Base-by-base conservation (phyloP, 345 rosid genomes). In the Capsella bursapastoris region DNA sequence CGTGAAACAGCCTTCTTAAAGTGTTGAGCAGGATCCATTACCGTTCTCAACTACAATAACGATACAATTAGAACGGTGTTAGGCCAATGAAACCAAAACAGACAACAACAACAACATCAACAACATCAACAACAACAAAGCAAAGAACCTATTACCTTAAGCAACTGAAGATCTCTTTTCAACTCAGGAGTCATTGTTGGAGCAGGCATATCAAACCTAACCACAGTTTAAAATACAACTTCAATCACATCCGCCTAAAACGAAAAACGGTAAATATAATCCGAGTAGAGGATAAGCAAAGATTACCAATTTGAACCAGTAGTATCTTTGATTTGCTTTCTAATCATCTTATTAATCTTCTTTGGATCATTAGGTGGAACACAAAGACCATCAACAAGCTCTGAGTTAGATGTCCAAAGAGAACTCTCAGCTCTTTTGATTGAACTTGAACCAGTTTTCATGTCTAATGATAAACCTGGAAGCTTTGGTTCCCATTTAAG, bases 121-220 rank as follows among this genome's bases (percentile, higher is more conserved):
- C 22, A 18, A 18, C 22, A 18, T 0, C 7, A 58, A 11, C 5
- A 38, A 53, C 7, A 63, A 6, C 8, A 9, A 31, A 14, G 29
- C 10, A 47, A 28, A 51, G 3, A 45, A 25, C 6, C 5, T 47
- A 58, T 52, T 51, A 95, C 96, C 98, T 92, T 95, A n/a, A 95
- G 90, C 34, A 92, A 59, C 78, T 95, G 91, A 64, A 95, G 92
- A 82, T 95, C 97, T 63, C 80, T 92, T 79, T 89, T 95, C 83
- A 95, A 78, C 78, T 95, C 97, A 0, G 91, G 94, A 14, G 99
- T 95, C 43, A 92, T 70, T 22, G 89, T 89, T 1, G 90, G 89
- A 14, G 98, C 98, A 9, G 98, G 91, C 99, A 92, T 90, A 77
- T 89, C 92, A 78, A 95, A 92, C 99, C 98, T 95, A 76, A 16